These are phyloP conservation scores for Tylopilus balloui DNA, from an alignment of 768 basidiomycete species.

Conservation along the genomic window DNA sequence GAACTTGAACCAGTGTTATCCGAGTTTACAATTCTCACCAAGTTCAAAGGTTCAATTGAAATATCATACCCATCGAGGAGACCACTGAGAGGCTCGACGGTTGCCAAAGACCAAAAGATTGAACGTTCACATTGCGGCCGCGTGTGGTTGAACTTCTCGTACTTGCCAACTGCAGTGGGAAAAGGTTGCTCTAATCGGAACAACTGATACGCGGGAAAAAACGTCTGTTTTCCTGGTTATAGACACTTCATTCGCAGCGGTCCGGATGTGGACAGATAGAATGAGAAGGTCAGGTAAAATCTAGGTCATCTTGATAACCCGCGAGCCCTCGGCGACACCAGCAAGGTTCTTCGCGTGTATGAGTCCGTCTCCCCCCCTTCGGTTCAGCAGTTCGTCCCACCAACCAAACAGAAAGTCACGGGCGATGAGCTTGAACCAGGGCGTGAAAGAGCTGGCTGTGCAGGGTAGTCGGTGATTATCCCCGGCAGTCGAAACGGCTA, in stretches of 20 bases:
- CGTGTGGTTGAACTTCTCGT: no score
- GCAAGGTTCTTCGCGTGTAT: slow-evolving; percentile 47
- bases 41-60: no score
- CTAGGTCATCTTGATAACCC: slow-evolving; percentile 64
- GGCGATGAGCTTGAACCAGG: slow-evolving; percentile 99
- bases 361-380: slow-evolving; percentile 51
- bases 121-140: no score
- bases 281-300: background rate
- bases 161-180: no score
- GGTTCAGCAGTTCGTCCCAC: slow-evolving; percentile 88
- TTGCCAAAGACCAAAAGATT: no score
- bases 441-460: slow-evolving; percentile 85
- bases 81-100: no score
- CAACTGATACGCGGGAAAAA: no score
- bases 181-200: no score
- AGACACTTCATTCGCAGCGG: no score
- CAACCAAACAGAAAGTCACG: slow-evolving; percentile 95
- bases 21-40: background rate
- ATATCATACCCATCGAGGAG: no score
- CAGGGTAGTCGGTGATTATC: background rate
- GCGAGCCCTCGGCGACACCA: slow-evolving; percentile 65
- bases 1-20: no score
- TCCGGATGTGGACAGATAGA: background rate
- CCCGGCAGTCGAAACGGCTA: background rate
- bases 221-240: no score